Percentiles rank a stretch among this genome's conserved stretches.
These are phyloP conservation scores for Candida fluviatilis DNA, from an alignment of 805 yeast species.

Conservation along the genomic window DNA sequence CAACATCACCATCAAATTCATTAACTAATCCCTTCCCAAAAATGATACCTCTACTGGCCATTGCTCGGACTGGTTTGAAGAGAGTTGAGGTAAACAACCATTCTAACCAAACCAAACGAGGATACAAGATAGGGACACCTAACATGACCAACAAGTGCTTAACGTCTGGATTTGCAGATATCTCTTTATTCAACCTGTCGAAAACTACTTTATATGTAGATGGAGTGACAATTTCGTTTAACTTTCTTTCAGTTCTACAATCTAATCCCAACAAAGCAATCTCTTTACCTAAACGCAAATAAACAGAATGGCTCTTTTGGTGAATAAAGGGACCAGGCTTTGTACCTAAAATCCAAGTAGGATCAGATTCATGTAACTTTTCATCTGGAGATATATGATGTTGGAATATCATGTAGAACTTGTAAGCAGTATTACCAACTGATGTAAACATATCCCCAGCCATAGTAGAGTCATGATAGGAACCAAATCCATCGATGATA, in stretches of 20 bases:
- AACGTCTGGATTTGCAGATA: constrained; percentile 46
- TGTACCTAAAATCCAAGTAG: constrained; percentile 60
- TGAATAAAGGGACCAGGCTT: constrained; percentile 64
- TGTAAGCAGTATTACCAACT: constrained; percentile 76
- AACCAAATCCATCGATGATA: constrained; percentile 94
- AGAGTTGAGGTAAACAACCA: constrained; percentile 55
- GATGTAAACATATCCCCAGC: constrained; percentile 58
- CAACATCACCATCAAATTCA: constrained; percentile 89
- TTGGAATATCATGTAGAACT: constrained; percentile 87
- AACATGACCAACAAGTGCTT: constrained; percentile 79
- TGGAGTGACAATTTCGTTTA: constrained; percentile 49
- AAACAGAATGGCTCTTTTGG: constrained; percentile 63
- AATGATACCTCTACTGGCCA: constrained; percentile 55
- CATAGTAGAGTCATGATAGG: constrained; percentile 79
- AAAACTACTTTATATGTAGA: constrained; percentile 62
- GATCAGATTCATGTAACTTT: constrained; percentile 36
- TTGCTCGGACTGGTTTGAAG: constrained; percentile 58
- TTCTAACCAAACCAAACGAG: constrained; percentile 90
- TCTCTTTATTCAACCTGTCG: constrained; percentile 53
- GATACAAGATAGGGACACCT: constrained; percentile 95
- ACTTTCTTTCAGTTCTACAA: constrained; percentile 86
- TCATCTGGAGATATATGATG: constrained; percentile 62
- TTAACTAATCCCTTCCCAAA: constrained; percentile 73
- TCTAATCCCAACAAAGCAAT: constrained; percentile 78
- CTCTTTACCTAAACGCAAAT: constrained; percentile 68